These are phyloP conservation scores for Onygenales sp. DNA, from an alignment of 2,329 filamentous ascomycete species.

Conservation along the genomic window DNA sequence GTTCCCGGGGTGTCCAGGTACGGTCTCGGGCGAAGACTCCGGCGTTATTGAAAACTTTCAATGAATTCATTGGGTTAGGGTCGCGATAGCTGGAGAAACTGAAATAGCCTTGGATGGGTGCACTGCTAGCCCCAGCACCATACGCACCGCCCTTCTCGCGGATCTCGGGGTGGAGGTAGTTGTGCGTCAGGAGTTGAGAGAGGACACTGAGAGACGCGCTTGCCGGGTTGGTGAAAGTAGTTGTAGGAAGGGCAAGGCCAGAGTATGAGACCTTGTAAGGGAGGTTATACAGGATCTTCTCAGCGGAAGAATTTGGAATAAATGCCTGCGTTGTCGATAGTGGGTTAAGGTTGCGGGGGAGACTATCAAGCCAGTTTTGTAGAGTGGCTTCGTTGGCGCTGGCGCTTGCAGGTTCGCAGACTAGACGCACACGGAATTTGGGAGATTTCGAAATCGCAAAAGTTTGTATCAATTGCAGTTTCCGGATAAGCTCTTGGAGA, in stretches of 20 bases:
- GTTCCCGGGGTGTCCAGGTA: conserved; percentile 69
- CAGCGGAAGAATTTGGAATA: conserved; percentile 29
- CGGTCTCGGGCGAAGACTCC: conserved; percentile 76
- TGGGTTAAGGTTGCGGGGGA: conserved; percentile 42
- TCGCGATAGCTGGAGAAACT: conserved; percentile 96
- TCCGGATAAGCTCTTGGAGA: conserved; percentile 65
- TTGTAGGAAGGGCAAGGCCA: conserved; percentile 69
- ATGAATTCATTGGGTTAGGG: conserved; percentile 81
- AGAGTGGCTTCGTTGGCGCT: conserved; percentile 61
- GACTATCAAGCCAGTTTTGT: conserved; percentile 55
- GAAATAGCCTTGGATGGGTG: conserved; percentile 72
- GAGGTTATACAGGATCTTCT: conserved; percentile 80
- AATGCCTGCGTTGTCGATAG: conserved; percentile 8
- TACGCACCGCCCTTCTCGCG: conserved; percentile 96
- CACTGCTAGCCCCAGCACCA: conserved; percentile 78
- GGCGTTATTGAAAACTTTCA: conserved; percentile 73
- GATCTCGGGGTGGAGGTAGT: conserved; percentile 93
- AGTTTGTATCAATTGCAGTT: conserved; percentile 76
- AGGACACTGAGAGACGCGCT: conserved; percentile 80
- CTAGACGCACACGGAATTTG: conserved; percentile 69
- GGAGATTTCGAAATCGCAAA: conserved; percentile 61
- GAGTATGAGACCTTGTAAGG: conserved; percentile 98
- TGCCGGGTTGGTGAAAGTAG: conserved; percentile 66
- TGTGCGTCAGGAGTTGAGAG: conserved; percentile 86
- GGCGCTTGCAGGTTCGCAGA: conserved; percentile 69